phyloP scores from a whole-genome alignment of 306 rosid species.

The Begonia masoniana region DNA sequence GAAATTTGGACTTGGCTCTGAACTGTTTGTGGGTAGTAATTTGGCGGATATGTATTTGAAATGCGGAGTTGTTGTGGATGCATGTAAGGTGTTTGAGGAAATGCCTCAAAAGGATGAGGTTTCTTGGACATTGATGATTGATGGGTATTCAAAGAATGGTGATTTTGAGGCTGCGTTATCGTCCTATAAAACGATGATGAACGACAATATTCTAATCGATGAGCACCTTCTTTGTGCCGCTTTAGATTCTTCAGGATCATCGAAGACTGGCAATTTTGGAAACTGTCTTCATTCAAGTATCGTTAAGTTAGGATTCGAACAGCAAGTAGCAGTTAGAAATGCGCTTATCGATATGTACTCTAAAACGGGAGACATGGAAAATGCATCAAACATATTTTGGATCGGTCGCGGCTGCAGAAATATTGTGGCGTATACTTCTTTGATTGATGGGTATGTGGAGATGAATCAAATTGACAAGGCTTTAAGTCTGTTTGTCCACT shows the following conservation, averaged over 20 bases:
- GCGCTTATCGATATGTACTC: conserved; percentile 37
- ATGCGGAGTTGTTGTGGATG: conserved; percentile 24
- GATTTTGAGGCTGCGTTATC: conserved; percentile 29
- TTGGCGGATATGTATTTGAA: conserved; percentile 47
- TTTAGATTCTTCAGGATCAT: conserved; percentile 29
- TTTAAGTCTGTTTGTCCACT: conserved; percentile 23
- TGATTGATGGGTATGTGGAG: conserved; percentile 38
- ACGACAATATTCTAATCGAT: conserved; percentile 26
- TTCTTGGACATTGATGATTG: conserved; percentile 48
- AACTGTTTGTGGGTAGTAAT: conserved; percentile 40
- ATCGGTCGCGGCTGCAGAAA: conserved; percentile 16
- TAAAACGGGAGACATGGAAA: conserved; percentile 31
- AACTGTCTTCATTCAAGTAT: conserved; percentile 33
- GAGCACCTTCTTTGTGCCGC: conserved; percentile 36
- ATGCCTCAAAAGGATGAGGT: conserved; percentile 42
- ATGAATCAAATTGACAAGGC: conserved; percentile 27
- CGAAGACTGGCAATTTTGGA: conserved; percentile 22
- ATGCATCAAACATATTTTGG: conserved; percentile 32
- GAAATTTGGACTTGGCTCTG: conserved; percentile 26
- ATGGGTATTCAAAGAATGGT: conserved; percentile 39
- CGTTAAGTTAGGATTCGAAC: conserved; percentile 37
- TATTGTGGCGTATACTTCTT: conserved; percentile 34
- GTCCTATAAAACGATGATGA: conserved; percentile 32
- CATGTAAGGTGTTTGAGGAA: conserved; percentile 40
- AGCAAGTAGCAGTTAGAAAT: conserved; percentile 23